These are phyloP conservation scores for Sordariomycetes sp. DNA, from an alignment of 2,329 filamentous ascomycete genomes.

Conservation along the genomic window DNA sequence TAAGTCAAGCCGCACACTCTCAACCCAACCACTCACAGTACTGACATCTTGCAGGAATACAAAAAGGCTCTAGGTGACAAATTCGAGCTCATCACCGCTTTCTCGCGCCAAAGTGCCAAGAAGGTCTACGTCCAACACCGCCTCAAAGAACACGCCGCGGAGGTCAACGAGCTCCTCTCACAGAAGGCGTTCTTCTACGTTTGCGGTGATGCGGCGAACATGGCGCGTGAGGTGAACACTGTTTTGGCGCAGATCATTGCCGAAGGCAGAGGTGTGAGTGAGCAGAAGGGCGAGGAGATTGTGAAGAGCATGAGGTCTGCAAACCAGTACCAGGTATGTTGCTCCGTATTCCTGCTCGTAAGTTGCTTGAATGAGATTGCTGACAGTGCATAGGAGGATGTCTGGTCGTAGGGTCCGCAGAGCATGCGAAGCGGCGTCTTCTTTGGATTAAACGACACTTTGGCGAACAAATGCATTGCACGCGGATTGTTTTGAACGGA, in stretches of 20 bases:
- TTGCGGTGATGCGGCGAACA: constrained; percentile 94
- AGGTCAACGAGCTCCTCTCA: constrained; percentile 79
- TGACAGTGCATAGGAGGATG: constrained; percentile 48
- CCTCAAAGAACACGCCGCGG: constrained; percentile 70
- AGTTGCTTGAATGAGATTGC: background rate
- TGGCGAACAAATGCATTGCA: too few species aligned
- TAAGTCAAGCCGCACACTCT: constrained; percentile 36
- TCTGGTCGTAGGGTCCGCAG: constrained; percentile 54
- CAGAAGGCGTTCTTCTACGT: constrained; percentile 95
- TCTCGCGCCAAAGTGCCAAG: constrained; percentile 77
- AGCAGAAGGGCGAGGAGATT: constrained; percentile 87
- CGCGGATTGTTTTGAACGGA: too few species aligned
- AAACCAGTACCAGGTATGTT: constrained; percentile 85
- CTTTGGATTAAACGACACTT: too few species aligned
- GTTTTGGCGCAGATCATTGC: constrained; percentile 82
- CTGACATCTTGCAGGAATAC: constrained; percentile 55
- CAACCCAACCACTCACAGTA: background rate
- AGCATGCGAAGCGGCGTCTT: background rate
- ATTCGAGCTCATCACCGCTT: constrained; percentile 85
- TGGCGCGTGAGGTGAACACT: constrained; percentile 88
- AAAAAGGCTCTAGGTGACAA: constrained; percentile 76
- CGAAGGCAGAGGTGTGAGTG: constrained; percentile 70
- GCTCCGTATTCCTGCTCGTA: background rate
- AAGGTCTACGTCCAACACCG: constrained; percentile 98
- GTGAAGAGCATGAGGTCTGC: constrained; percentile 93